Conservation (phyloP, 2,329 filamentous ascomycete genomes). For the Myriosclerotinia scirpicola region DNA sequence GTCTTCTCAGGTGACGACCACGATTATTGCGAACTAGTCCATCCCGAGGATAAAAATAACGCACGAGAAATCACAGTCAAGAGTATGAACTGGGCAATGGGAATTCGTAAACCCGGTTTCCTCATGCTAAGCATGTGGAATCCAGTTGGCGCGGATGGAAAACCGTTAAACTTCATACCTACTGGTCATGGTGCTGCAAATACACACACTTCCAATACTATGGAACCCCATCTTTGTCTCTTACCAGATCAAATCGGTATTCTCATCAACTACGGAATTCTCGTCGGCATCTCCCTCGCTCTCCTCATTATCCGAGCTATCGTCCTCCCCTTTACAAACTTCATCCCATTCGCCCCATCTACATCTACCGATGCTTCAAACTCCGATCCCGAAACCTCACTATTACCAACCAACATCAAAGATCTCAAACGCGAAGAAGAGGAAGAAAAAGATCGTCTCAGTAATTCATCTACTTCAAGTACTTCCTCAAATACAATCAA, state of each 20-base stretch:
- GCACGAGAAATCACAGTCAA: slow-evolving; percentile 88
- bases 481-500: slow-evolving; percentile 27
- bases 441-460: slow-evolving; percentile 25
- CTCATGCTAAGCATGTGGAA: slow-evolving; percentile 90
- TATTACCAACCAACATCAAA: slow-evolving; percentile 34
- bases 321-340: slow-evolving; percentile 55
- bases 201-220: slow-evolving; percentile 53
- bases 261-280: slow-evolving; percentile 73
- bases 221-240: slow-evolving; percentile 88
- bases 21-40: slow-evolving; percentile 91
- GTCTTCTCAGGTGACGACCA: slow-evolving; percentile 97
- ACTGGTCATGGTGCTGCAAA: slow-evolving; percentile 38
- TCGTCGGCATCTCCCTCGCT: slow-evolving; percentile 56
- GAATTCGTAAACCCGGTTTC: slow-evolving; percentile 83
- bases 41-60: slow-evolving; percentile 61
- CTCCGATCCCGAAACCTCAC: slow-evolving; percentile 2
- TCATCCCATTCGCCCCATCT: slow-evolving; percentile 40
- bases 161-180: slow-evolving; percentile 43
- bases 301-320: slow-evolving; percentile 55
- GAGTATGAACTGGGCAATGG: slow-evolving; percentile 94
- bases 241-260: slow-evolving; percentile 84
- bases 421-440: slow-evolving; percentile 29
- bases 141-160: slow-evolving; percentile 66
- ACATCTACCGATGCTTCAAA: slow-evolving; percentile 7
- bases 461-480: slow-evolving; percentile 38